These are phyloP conservation scores for Colletotrichum ledebouriae DNA, from an alignment of 2,329 filamentous ascomycete species.

Conservation along the genomic window DNA sequence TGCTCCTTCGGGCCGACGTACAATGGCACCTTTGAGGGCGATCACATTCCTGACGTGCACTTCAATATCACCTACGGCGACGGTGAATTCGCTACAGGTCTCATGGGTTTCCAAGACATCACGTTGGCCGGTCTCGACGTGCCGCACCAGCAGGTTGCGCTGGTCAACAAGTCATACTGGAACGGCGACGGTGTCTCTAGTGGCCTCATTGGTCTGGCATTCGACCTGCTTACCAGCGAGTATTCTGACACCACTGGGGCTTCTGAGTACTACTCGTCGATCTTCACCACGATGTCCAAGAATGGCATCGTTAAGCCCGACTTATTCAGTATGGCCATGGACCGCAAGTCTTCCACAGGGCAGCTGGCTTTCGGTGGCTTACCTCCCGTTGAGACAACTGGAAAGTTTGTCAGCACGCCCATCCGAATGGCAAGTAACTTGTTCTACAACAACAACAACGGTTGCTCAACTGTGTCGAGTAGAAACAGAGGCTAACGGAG, in stretches of 20 bases:
- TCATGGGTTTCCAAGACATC: slow-evolving; percentile 56
- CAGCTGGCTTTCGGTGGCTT: slow-evolving; percentile 64
- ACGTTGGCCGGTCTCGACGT: slow-evolving; percentile 61
- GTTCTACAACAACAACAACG: too few relatives aligned
- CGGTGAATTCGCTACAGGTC: slow-evolving; percentile 56
- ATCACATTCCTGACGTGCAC: slow-evolving; percentile 52
- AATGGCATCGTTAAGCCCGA: slow-evolving; percentile 55
- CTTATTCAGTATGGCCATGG: slow-evolving; percentile 61
- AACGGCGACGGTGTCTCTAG: slow-evolving; percentile 59
- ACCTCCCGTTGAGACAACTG: slow-evolving; percentile 53
- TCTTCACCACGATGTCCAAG: slow-evolving; percentile 64
- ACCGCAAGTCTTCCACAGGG: slow-evolving; percentile 51
- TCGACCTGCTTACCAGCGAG: slow-evolving; percentile 61
- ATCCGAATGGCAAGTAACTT: not conserved
- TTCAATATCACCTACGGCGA: slow-evolving; percentile 61
- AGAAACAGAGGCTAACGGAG: not conserved
- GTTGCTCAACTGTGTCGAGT: accelerated
- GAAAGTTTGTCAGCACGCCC: slow-evolving; percentile 9
- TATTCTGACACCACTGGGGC: slow-evolving; percentile 45
- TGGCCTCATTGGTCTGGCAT: slow-evolving; percentile 65
- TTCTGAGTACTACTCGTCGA: slow-evolving; percentile 58
- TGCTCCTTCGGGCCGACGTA: slow-evolving; percentile 47
- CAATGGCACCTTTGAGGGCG: slow-evolving; percentile 51
- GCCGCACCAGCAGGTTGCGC: slow-evolving; percentile 58
- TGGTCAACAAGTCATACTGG: slow-evolving; percentile 59